A percentile compares a stretch with the other conserved stretches of the same genome.
phyloP scores from a whole-genome alignment of 2,329 filamentous ascomycete species.

The Fonsecaea erecta region DNA sequence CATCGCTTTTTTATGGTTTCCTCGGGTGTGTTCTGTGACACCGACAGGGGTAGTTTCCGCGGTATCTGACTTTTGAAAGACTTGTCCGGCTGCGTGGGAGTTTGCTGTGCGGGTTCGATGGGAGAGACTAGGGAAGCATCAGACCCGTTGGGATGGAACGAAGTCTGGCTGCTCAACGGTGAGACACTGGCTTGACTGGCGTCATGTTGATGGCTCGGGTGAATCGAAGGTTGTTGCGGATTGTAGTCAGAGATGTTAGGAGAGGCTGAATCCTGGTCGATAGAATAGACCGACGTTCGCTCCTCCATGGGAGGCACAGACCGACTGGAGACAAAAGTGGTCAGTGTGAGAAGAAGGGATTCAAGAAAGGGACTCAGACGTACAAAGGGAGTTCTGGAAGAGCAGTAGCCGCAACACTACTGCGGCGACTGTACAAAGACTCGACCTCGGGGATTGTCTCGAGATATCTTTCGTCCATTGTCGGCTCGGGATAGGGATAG shows the following conservation, averaged over 20 bases:
- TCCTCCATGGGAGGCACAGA: slow-evolving; percentile 34
- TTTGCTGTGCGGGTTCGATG: slow-evolving; percentile 41
- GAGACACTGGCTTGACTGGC: slow-evolving; percentile 30
- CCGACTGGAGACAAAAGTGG: slow-evolving; percentile 30
- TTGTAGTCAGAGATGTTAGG: slow-evolving; percentile 67
- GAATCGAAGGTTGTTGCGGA: slow-evolving; percentile 51
- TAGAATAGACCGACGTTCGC: slow-evolving; percentile 25
- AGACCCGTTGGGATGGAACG: slow-evolving; percentile 29
- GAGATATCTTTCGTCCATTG: slow-evolving; percentile 50
- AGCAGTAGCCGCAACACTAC: slow-evolving; percentile 38
- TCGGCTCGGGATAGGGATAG: slow-evolving; percentile 29
- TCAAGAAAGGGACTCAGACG: slow-evolving; percentile 23
- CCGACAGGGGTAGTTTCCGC: slow-evolving; percentile 37
- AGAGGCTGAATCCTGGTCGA: slow-evolving; percentile 34
- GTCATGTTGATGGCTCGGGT: slow-evolving; percentile 20
- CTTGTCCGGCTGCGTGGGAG: slow-evolving; percentile 26
- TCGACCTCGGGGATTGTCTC: slow-evolving; percentile 45
- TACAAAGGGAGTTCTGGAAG: slow-evolving; percentile 49
- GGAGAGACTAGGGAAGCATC: slow-evolving; percentile 36
- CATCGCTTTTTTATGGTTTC: slow-evolving; percentile 33
- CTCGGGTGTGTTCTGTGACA: slow-evolving; percentile 29
- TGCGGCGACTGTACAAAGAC: slow-evolving; percentile 40
- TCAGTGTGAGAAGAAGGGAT: slow-evolving; percentile 3
- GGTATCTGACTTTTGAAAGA: slow-evolving; percentile 31
- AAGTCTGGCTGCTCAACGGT: slow-evolving; percentile 38